Evolutionary conservation across 208 protist species (phyloP), one percentile per base, ranked within the genome.

Genomic region (Phytomonas francai): DNA sequence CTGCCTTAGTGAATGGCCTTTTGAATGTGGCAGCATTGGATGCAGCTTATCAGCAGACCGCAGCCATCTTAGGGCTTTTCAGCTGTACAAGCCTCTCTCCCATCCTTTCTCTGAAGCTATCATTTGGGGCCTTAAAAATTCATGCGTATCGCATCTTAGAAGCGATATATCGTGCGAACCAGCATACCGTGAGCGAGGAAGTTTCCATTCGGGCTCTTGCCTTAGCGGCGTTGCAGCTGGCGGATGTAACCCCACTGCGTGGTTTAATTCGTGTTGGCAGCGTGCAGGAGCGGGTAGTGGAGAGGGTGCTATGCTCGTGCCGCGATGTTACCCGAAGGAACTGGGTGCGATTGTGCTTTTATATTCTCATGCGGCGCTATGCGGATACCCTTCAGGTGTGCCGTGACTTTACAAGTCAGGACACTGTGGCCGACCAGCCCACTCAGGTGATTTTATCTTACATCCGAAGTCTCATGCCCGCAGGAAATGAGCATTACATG

Each of bases 301-400:
- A 92, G 68, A 72, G 67, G 31, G 79, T 83, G n/a, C 34, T 92
- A 30, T 72, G 63, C 31, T n/a, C 73, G 3, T 33, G 70, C 3
- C 60, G 73, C 30, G 63, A 69, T 54, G 36, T 72, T 27, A 61
- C 30, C 8, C 74, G 65, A 60, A 63, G 74, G n/a, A 76, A 89
- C 30, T 30, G 72, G 34, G 59, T 86, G 59, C 76, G 83, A 0
- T 71, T 89, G 60, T 67, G 77, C 31, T 92, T 88, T 54, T 88
- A 89, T 70, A 78, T 85, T 58, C 74, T 89, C 8, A 77, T 81
- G 65, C 87, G 81, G 62, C 80, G 87, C 34, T 92, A 87, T 72
- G 79, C 79, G 27, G 87, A 92, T 22, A 83, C 87, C 2, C 64
- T 88, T 42, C 60, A 71, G 12, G 74, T 85, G 56, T 89, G 83